A percentile compares a stretch with the other conserved stretches of the same genome.
phyloP scores from a whole-genome alignment of 108 stramenopile genomes.

The Chaetoceros tenuissimus region DNA sequence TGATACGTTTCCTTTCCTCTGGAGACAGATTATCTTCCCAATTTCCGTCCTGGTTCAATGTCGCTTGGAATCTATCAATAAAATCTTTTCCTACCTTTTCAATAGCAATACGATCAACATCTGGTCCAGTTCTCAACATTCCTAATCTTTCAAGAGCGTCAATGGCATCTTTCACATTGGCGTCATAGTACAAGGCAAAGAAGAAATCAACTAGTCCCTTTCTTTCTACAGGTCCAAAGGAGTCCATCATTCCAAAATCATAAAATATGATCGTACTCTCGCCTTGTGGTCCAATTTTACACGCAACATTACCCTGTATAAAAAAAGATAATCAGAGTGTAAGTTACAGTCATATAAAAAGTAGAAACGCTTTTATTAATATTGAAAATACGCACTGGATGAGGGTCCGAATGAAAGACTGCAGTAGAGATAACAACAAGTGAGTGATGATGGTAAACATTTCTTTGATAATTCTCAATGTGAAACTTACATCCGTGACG shows the following conservation, averaged over 20 bases:
- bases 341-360: no score
- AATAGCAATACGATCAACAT: conserved; percentile 90
- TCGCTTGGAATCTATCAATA: conserved; percentile 88
- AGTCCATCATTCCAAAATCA: conserved; percentile 99
- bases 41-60: conserved; percentile 46
- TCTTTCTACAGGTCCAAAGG: conserved; percentile 61
- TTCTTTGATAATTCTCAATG: neutral
- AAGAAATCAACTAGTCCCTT: conserved; percentile 86
- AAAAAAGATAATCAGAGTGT: neutral
- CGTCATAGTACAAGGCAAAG: conserved; percentile 87
- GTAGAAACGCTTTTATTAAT: no score
- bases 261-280: conserved; percentile 87
- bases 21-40: conserved; percentile 72
- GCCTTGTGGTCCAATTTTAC: conserved; percentile 67
- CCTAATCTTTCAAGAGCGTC: conserved; percentile 91
- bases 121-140: conserved; percentile 77
- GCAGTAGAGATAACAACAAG: no score
- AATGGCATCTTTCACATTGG: conserved; percentile 83
- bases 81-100: conserved; percentile 95
- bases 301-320: conserved; percentile 75
- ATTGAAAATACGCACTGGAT: no score
- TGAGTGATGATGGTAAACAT: no score
- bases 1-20: conserved; percentile 71
- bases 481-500: conserved; percentile 69
- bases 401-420: conserved; percentile 52